A percentile compares a stretch with the other conserved stretches of the same genome.
These are phyloP conservation scores for Candida dajiaensis DNA, from an alignment of 805 yeast species.

Conservation along the genomic window DNA sequence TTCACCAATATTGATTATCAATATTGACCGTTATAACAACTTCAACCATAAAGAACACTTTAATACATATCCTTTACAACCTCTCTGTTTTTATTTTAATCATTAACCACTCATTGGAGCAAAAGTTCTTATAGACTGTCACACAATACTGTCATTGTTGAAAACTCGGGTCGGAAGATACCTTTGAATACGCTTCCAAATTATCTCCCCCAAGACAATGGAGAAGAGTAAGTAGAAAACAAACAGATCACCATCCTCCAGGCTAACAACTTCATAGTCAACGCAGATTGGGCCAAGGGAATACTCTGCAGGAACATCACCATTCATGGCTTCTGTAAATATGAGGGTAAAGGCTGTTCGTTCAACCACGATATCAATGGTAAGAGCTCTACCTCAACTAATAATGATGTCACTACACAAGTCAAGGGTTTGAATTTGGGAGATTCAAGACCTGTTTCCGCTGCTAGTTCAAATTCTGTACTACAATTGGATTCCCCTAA, in stretches of 20 bases:
- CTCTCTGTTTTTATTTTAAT: too few relatives aligned
- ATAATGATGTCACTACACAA: not conserved
- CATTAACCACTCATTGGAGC: not conserved
- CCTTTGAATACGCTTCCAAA: not conserved
- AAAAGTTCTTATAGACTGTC: too few relatives aligned
- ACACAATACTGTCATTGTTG: not conserved
- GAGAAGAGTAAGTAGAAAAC: constrained; percentile 4
- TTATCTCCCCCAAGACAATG: not conserved
- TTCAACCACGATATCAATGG: constrained; percentile 52
- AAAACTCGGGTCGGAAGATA: not conserved
- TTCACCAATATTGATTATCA: too few relatives aligned
- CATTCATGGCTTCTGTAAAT: constrained; percentile 85
- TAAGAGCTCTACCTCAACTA: not conserved
- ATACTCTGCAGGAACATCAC: constrained; percentile 80
- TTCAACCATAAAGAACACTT: too few relatives aligned
- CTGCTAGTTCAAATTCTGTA: not conserved
- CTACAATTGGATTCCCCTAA: constrained; percentile 4
- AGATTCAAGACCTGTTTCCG: constrained; percentile 1
- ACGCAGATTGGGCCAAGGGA: constrained; percentile 52
- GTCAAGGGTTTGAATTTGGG: not conserved
- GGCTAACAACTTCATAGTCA: constrained; percentile 5
- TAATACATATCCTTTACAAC: too few relatives aligned
- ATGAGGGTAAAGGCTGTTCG: constrained; percentile 81
- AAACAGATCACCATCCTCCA: not conserved
- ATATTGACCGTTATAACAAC: too few relatives aligned